phyloP scores from a whole-genome alignment of 139 green algal genomes.

The Astrephomene gubernaculifera region DNA sequence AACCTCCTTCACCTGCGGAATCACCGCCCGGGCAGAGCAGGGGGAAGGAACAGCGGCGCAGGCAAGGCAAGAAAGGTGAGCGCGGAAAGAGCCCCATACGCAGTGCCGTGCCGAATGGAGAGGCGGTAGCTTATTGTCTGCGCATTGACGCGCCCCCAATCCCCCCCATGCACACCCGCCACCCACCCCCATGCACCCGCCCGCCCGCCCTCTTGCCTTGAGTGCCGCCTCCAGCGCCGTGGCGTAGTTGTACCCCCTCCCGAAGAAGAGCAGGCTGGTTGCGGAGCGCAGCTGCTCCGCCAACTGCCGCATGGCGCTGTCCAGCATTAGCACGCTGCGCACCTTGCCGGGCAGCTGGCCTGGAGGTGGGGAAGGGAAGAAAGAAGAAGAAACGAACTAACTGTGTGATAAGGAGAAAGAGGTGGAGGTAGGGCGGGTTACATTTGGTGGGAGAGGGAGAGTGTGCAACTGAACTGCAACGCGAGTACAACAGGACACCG shows the following conservation, averaged over 20 bases:
- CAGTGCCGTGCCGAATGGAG: too few relatives aligned
- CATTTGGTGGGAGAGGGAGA: too few relatives aligned
- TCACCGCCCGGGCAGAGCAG: too few relatives aligned
- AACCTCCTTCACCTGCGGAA: conserved; percentile 90
- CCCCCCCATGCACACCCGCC: too few relatives aligned
- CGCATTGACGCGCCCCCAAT: too few relatives aligned
- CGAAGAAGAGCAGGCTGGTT: conserved; percentile 90
- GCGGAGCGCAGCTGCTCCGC: conserved; percentile 84
- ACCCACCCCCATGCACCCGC: too few relatives aligned
- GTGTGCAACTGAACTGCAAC: too few relatives aligned
- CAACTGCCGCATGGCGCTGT: conserved; percentile 84
- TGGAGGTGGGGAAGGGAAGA: conserved; percentile 24
- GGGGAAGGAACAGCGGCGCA: too few relatives aligned
- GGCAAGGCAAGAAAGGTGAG: too few relatives aligned
- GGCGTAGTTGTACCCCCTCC: conserved; percentile 95
- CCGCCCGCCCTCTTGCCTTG: conserved; percentile 84
- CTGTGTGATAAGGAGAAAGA: not conserved
- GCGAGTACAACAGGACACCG: too few relatives aligned
- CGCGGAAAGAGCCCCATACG: too few relatives aligned
- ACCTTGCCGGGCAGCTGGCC: conserved; percentile 70
- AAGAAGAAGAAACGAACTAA: not conserved
- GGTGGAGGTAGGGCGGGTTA: not conserved
- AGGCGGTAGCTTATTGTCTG: too few relatives aligned
- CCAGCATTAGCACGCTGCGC: conserved; percentile 74
- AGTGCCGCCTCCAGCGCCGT: conserved; percentile 95